Conservation (phyloP, 305 asterid genomes). For the Fraxinus baroniana region DNA sequence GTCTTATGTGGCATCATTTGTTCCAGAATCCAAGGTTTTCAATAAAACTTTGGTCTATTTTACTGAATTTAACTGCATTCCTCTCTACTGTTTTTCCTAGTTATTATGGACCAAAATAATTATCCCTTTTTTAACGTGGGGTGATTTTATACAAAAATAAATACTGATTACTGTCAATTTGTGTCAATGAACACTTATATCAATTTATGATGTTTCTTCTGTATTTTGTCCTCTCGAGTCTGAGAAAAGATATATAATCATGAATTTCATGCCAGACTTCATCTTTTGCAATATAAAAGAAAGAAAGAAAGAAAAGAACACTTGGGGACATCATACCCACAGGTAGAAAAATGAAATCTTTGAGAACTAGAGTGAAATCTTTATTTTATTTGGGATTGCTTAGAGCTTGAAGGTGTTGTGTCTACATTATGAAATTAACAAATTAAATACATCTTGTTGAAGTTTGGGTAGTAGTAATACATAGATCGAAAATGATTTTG, state of each 20-base stretch:
- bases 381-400: slow-evolving; percentile 1
- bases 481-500: background rate
- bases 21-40: slow-evolving; percentile 90
- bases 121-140: background rate
- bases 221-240: slow-evolving; percentile 1
- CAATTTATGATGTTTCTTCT: background rate
- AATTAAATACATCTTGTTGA: background rate
- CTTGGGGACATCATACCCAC: background rate
- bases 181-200: background rate
- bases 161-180: background rate
- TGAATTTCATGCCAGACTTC: background rate
- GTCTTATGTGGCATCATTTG: slow-evolving; percentile 70
- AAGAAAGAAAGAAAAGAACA: background rate
- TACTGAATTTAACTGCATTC: slow-evolving; percentile 1
- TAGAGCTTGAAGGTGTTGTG: slow-evolving; percentile 7
- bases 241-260: background rate
- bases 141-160: background rate
- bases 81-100: background rate
- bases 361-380: slow-evolving; percentile 18
- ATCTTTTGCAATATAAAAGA: background rate
- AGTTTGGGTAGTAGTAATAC: background rate
- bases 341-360: slow-evolving; percentile 1
- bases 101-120: background rate
- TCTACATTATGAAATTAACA: background rate
- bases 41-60: background rate